Percentiles rank a stretch among this genome's conserved stretches.
Evolutionary conservation across 768 basidiomycete genomes (phyloP).

Genomic region (Russula brevipes): DNA sequence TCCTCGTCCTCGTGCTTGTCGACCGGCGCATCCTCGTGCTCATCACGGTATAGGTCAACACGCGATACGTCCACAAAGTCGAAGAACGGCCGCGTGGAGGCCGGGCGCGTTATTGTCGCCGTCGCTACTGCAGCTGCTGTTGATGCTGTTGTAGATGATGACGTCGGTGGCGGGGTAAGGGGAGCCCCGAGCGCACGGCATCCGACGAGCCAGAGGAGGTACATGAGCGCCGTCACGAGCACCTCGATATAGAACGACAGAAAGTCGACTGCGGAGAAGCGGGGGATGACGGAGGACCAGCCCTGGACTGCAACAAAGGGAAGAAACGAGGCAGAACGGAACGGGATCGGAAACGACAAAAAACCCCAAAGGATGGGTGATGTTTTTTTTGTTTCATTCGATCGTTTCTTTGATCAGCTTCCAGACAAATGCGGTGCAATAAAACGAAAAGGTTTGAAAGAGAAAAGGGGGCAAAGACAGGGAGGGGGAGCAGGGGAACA

Average conservation of each 20-base stretch:
- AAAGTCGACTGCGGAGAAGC: slow-evolving; percentile 61
- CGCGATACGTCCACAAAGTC: slow-evolving; percentile 58
- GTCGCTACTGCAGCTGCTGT: neutral
- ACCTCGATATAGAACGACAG: slow-evolving; percentile 77
- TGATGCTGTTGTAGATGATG: neutral
- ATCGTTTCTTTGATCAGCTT: slow-evolving; percentile 2
- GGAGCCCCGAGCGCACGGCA: slow-evolving; percentile 2
- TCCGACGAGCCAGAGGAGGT: slow-evolving; percentile 48
- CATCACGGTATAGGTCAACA: slow-evolving; percentile 58
- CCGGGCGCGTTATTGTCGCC: neutral
- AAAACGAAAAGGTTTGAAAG: neutral
- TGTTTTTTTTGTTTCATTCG: neutral
- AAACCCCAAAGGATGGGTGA: neutral
- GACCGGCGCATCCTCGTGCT: slow-evolving; percentile 44
- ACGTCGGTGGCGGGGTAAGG: neutral
- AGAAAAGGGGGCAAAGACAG: neutral
- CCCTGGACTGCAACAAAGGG: slow-evolving; percentile 60
- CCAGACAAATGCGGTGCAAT: neutral
- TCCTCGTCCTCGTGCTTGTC: slow-evolving; percentile 47
- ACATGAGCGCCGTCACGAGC: slow-evolving; percentile 68
- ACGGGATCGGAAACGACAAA: neutral
- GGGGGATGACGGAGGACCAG: slow-evolving; percentile 75
- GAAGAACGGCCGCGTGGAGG: slow-evolving; percentile 32
- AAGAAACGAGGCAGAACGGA: neutral
- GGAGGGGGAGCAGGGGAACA: neutral